Conservation (phyloP, 2,329 filamentous ascomycete species). For the Exophiala sideris region DNA sequence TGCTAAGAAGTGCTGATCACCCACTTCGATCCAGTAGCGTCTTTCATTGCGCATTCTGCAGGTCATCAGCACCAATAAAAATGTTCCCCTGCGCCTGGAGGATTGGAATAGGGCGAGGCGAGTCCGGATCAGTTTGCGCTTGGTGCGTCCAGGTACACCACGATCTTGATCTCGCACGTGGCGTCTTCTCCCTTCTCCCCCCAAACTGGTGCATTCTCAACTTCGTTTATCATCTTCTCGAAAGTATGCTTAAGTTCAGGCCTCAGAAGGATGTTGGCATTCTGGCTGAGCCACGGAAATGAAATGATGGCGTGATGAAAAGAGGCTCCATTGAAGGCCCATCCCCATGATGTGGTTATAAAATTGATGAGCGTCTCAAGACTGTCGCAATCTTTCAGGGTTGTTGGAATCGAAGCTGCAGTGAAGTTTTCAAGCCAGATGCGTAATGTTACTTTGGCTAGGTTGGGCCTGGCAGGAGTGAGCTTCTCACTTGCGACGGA, state of each 20-base stretch:
- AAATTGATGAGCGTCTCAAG: constrained; percentile 18
- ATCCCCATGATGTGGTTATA: constrained; percentile 19
- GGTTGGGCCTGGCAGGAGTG: background rate
- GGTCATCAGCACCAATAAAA: no score
- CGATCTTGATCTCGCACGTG: constrained; percentile 18
- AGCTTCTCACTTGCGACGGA: background rate
- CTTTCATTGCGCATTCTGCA: no score
- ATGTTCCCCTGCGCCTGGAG: no score
- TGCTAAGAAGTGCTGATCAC: no score
- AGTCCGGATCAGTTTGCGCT: background rate
- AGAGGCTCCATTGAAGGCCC: constrained; percentile 10
- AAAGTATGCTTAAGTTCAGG: constrained; percentile 17
- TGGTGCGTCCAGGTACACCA: constrained; percentile 8
- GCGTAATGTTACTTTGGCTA: constrained; percentile 3
- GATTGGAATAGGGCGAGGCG: no score
- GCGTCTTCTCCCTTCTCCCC: constrained; percentile 2
- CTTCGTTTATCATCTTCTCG: constrained; percentile 17
- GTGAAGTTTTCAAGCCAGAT: constrained; percentile 18
- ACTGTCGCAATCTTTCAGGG: constrained; percentile 7
- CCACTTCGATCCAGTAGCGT: no score
- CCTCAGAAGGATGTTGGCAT: constrained; percentile 20
- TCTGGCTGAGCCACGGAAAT: constrained; percentile 21
- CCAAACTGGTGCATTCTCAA: constrained; percentile 22
- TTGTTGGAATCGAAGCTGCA: constrained; percentile 8
- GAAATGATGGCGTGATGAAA: constrained; percentile 17